A percentile compares a stretch with the other conserved stretches of the same genome.
Conservation (phyloP, 108 stramenopile genomes). For the Mediolabrus comicus region DNA sequence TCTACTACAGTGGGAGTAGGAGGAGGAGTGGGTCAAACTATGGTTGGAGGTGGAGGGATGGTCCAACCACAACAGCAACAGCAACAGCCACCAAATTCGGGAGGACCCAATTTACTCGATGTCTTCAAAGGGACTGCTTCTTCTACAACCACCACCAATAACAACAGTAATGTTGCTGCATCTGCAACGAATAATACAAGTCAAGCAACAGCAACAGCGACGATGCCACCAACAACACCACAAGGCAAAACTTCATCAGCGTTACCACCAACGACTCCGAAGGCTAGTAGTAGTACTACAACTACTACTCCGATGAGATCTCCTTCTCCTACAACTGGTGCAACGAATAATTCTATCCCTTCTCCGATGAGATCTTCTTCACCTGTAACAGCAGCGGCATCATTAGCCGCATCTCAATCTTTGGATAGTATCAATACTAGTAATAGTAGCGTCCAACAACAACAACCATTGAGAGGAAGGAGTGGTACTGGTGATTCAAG, state of each 20-base stretch:
- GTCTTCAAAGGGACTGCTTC: constrained; percentile 10
- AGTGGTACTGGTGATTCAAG: background rate
- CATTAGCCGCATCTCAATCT: background rate
- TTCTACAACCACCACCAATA: background rate
- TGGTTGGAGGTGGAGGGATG: background rate
- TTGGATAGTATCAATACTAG: constrained; percentile 16
- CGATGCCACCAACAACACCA: background rate
- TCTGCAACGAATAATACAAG: background rate
- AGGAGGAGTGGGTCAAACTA: background rate
- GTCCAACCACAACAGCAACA: background rate
- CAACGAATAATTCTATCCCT: background rate
- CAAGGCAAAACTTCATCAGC: background rate
- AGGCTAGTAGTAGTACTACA: background rate
- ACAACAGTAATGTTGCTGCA: no score
- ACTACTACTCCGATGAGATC: background rate
- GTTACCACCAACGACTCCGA: background rate
- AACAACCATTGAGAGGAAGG: constrained; percentile 2
- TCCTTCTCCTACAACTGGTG: background rate
- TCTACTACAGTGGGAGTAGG: no score
- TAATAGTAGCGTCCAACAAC: no score
- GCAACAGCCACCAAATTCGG: background rate
- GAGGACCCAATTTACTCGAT: background rate
- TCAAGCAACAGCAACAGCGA: constrained; percentile 13
- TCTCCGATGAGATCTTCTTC: background rate
- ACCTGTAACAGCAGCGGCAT: background rate